These are phyloP conservation scores for Basidiobolus heterosporus DNA, from an alignment of 371 early-diverging fungal species.

Conservation along the genomic window DNA sequence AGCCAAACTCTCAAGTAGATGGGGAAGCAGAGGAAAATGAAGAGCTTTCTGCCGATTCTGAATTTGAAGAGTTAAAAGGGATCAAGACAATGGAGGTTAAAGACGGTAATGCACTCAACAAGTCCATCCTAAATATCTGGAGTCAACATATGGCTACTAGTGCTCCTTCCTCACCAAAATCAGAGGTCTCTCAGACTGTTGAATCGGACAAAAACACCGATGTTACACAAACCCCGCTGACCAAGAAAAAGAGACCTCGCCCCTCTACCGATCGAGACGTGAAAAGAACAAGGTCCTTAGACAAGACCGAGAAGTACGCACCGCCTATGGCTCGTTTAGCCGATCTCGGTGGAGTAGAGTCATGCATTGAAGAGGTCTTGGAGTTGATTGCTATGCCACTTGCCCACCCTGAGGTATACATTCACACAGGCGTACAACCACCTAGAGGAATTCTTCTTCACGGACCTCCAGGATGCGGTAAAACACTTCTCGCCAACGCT, in stretches of 20 bases:
- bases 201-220: constrained; percentile 9
- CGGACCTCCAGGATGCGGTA: constrained; percentile 99
- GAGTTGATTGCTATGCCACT: constrained; percentile 95
- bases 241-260: constrained; percentile 12
- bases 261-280: constrained; percentile 8
- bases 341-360: constrained; percentile 83
- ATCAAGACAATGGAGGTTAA: constrained; percentile 6
- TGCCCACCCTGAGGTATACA: constrained; percentile 89
- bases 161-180: constrained; percentile 7
- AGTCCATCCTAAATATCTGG: constrained; percentile 52
- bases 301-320: constrained; percentile 17
- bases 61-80: constrained; percentile 1
- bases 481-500: constrained; percentile 94
- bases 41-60: neutral
- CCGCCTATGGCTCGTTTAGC: constrained; percentile 48
- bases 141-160: constrained; percentile 12
- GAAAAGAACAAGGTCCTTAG: constrained; percentile 5
- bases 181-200: constrained; percentile 9
- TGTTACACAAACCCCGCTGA: constrained; percentile 1
- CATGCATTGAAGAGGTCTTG: constrained; percentile 77
- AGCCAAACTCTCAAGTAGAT: too few relatives aligned
- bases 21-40: neutral
- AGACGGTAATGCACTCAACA: constrained; percentile 56
- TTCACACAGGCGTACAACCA: constrained; percentile 89
- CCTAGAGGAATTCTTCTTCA: constrained; percentile 94